Conservation (phyloP, 1,139 yeast genomes). For the Scheffersomyces quercinus region DNA sequence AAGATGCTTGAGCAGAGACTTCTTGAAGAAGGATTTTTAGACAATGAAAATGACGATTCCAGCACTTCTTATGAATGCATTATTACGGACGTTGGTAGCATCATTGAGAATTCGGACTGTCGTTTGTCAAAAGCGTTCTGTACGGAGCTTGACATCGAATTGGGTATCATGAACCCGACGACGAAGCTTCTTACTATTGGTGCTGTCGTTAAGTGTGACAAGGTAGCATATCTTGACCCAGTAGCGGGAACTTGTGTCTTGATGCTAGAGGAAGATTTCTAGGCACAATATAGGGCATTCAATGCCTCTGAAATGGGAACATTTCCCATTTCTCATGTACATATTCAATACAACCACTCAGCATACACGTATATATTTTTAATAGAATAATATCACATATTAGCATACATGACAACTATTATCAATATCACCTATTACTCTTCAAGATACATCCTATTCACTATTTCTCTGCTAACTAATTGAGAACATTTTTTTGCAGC, state of each 20-base stretch:
- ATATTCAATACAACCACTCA: too few species aligned
- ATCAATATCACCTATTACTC: too few species aligned
- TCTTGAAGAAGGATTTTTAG: constrained; percentile 4
- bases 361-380: too few species aligned
- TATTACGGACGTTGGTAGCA: constrained; percentile 25
- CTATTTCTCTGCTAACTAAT: too few species aligned
- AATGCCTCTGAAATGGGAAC: too few species aligned
- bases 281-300: neutral
- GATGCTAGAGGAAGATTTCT: constrained; percentile 4
- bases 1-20: constrained; percentile 23
- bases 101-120: constrained; percentile 8
- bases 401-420: too few species aligned
- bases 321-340: too few species aligned
- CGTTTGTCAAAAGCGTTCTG: constrained; percentile 38
- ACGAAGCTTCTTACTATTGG: constrained; percentile 37
- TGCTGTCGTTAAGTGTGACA: constrained; percentile 39
- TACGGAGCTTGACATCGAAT: constrained; percentile 45
- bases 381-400: too few species aligned
- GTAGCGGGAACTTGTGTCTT: constrained; percentile 36
- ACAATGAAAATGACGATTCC: constrained; percentile 1
- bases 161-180: constrained; percentile 32
- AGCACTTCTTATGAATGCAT: constrained; percentile 23
- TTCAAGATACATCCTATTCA: too few species aligned
- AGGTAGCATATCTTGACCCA: constrained; percentile 38
- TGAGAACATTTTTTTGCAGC: too few species aligned